Conservation (phyloP, 768 basidiomycete genomes). For the Pisolithus tinctorius region DNA sequence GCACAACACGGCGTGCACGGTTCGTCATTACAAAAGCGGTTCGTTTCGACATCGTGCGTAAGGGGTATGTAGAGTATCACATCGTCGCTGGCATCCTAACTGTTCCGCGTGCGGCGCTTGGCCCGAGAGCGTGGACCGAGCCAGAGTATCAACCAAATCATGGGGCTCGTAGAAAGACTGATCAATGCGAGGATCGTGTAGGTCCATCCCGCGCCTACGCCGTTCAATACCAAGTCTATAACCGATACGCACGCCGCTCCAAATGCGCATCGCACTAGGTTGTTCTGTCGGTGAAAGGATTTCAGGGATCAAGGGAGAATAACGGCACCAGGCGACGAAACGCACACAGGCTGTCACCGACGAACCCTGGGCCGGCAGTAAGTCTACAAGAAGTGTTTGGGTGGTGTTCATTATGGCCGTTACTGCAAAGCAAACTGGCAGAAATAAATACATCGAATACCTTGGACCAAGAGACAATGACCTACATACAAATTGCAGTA, state of each 20-base stretch:
- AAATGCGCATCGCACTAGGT: conserved; percentile 50
- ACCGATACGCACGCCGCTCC: conserved; percentile 16
- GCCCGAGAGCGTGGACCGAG: conserved; percentile 52
- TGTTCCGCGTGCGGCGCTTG: conserved; percentile 18
- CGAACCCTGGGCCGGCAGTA: conserved; percentile 55
- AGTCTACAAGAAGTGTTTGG: conserved; percentile 61
- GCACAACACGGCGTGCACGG: neutral
- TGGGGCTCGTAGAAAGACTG: conserved; percentile 39
- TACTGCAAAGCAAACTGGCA: conserved; percentile 13
- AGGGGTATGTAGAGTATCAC: too few species aligned
- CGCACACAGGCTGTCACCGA: conserved; percentile 68
- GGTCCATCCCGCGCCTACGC: conserved; percentile 48
- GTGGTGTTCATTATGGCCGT: conserved; percentile 47
- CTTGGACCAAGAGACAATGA: neutral
- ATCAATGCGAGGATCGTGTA: conserved; percentile 56
- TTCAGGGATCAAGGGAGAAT: neutral
- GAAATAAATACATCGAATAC: neutral
- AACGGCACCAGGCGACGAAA: conserved; percentile 7
- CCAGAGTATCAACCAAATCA: conserved; percentile 42
- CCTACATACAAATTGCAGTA: conserved; percentile 34
- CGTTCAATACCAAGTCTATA: neutral
- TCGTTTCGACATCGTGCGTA: too few species aligned
- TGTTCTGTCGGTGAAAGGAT: conserved; percentile 42
- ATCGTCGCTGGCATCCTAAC: neutral
- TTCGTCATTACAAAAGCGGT: neutral